phyloP scores from a whole-genome alignment of 306 rosid species.

The Potentilla sterilis region DNA sequence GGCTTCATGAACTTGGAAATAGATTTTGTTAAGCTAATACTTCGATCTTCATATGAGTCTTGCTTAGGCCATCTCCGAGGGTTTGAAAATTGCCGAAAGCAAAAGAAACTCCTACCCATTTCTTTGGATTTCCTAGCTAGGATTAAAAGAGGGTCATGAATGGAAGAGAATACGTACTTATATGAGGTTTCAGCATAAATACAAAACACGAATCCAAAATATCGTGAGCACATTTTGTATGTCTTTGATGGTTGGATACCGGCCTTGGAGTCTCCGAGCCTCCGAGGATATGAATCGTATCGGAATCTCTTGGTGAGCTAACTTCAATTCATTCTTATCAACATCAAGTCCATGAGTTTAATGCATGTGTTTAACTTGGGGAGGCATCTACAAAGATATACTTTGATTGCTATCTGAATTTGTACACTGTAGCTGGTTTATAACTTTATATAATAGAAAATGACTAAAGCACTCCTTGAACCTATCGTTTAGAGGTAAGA shows the following conservation, averaged over 20 bases:
- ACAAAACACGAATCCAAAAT: neutral
- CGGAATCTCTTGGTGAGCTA: neutral
- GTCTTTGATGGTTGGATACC: neutral
- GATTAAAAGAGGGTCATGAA: neutral
- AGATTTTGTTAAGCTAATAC: neutral
- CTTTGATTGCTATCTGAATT: too few species aligned
- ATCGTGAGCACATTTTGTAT: neutral
- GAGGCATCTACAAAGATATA: too few species aligned
- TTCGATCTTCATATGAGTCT: neutral
- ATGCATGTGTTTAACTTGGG: too few species aligned
- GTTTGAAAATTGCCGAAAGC: constrained; percentile 10
- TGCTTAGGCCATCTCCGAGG: constrained; percentile 6
- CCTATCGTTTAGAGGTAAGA: neutral
- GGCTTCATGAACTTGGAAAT: constrained; percentile 28
- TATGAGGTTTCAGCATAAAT: neutral
- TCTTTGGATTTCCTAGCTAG: neutral
- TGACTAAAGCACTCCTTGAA: neutral
- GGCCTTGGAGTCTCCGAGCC: constrained; percentile 23
- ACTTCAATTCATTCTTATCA: constrained; percentile 12
- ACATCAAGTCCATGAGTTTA: neutral
- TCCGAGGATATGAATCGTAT: constrained; percentile 2
- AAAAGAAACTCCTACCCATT: constrained; percentile 8
- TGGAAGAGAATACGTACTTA: neutral
- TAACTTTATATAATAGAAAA: too few species aligned
- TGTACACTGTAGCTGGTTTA: too few species aligned